phyloP scores from a whole-genome alignment of 148 eudicot species.

The Cornus controversa region DNA sequence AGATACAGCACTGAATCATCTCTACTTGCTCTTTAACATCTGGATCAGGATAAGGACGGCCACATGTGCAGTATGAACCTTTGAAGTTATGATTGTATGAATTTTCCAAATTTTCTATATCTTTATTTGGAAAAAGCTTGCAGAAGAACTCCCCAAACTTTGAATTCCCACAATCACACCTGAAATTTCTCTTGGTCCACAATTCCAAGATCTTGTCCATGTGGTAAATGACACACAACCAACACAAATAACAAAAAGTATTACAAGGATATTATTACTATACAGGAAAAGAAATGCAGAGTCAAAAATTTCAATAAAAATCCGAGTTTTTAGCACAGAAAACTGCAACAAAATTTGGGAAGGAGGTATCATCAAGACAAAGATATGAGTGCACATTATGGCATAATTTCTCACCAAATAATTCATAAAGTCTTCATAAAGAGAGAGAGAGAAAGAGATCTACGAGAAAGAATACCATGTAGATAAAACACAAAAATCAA shows the following conservation, averaged over 20 bases:
- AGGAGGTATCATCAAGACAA: not conserved
- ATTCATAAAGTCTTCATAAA: not conserved
- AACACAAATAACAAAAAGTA: not conserved
- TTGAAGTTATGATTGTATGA: constrained; percentile 88
- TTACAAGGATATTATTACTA: not conserved
- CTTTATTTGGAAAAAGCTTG: constrained; percentile 83
- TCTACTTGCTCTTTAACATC: constrained; percentile 82
- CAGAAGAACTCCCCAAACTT: constrained; percentile 92
- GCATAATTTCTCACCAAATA: not conserved
- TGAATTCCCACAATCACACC: constrained; percentile 57
- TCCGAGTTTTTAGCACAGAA: not conserved
- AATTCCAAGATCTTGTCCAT: constrained; percentile 46
- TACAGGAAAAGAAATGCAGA: too few species aligned
- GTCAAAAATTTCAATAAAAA: too few species aligned
- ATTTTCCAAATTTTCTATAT: constrained; percentile 75
- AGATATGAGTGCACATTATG: not conserved
- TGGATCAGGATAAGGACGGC: constrained; percentile 93
- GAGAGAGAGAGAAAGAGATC: too few species aligned
- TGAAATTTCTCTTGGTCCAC: not conserved
- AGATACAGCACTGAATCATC: constrained; percentile 91
- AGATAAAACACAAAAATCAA: not conserved
- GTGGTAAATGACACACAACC: constrained; percentile 12
- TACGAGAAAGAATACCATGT: too few species aligned
- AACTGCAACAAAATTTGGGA: not conserved
- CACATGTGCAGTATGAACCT: constrained; percentile 89